Percentiles rank a stretch among this genome's conserved stretches.
Conservation (phyloP, 352 stramenopile genomes). For the Aphanomyces euteiches region DNA sequence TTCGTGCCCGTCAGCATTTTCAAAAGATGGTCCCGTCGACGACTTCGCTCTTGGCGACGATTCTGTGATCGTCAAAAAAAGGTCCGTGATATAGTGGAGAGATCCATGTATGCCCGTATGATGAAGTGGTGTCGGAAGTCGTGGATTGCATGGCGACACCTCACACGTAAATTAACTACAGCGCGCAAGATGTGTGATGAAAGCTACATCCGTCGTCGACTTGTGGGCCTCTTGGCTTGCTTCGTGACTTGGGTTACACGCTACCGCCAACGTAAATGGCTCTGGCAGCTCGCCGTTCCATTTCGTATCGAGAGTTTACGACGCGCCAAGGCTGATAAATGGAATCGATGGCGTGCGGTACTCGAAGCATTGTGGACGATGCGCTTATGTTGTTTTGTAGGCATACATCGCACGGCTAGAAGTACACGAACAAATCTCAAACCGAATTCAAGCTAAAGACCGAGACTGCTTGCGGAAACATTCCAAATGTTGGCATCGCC, state of each 20-base stretch:
- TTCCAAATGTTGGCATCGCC: no score
- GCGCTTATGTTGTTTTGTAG: no score
- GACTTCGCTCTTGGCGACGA: neutral
- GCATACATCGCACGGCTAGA: neutral
- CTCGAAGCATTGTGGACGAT: no score
- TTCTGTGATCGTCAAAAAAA: neutral
- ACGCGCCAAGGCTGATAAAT: neutral
- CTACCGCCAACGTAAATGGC: neutral
- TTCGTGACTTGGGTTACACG: slow-evolving; percentile 9
- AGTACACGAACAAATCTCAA: neutral
- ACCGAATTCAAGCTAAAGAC: no score
- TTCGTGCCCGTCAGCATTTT: neutral
- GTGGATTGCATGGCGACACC: slow-evolving; percentile 5
- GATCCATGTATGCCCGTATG: neutral
- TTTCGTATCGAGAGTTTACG: slow-evolving; percentile 2
- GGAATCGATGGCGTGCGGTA: neutral
- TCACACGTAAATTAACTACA: neutral
- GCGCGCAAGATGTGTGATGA: neutral
- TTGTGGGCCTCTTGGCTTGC: slow-evolving; percentile 4
- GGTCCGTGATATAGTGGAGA: neutral
- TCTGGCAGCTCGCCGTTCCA: slow-evolving; percentile 3
- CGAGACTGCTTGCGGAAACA: no score
- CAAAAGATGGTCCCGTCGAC: neutral
- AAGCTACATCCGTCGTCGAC: neutral
- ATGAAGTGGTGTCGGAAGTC: neutral